Percentiles rank a stretch among this genome's conserved stretches.
Conservation (phyloP, 495 filamentous ascomycete genomes). For the Neurospora sp. region DNA sequence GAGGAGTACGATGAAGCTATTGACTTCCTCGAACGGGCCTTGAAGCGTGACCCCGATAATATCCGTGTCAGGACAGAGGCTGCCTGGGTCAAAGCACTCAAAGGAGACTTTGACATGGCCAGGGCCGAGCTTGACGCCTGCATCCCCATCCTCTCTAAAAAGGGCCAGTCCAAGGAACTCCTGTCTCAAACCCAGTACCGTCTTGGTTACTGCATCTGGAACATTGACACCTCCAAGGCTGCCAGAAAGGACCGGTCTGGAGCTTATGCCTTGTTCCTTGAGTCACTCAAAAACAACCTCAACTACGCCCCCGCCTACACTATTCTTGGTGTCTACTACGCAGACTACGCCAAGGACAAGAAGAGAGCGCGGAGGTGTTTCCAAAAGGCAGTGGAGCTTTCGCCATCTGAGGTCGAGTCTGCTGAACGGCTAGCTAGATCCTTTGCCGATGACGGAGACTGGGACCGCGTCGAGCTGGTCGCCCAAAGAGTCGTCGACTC, state of each 20-base stretch:
- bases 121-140: constrained; percentile 59
- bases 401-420: constrained; percentile 73
- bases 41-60: constrained; percentile 59
- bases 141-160: constrained; percentile 46
- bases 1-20: constrained; percentile 74
- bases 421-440: constrained; percentile 76
- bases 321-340: constrained; percentile 88
- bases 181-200: constrained; percentile 77
- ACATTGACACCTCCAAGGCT: constrained; percentile 56
- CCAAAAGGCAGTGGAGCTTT: constrained; percentile 93
- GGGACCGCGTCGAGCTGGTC: constrained; percentile 91
- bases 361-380: constrained; percentile 81
- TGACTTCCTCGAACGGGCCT: constrained; percentile 63
- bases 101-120: constrained; percentile 57
- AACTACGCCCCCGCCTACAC: constrained; percentile 92
- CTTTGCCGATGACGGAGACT: constrained; percentile 84
- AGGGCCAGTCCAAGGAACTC: constrained; percentile 51
- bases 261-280: constrained; percentile 74
- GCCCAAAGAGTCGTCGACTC: constrained; percentile 88
- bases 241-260: constrained; percentile 63
- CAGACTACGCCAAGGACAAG: constrained; percentile 80
- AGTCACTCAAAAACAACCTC: constrained; percentile 74
- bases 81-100: constrained; percentile 84
- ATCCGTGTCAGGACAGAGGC: constrained; percentile 69
- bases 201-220: constrained; percentile 84